Percentiles rank a stretch among this genome's conserved stretches.
Evolutionary conservation across 129 eudicot genomes (phyloP).

Genomic region (Erigeron canadensis): DNA sequence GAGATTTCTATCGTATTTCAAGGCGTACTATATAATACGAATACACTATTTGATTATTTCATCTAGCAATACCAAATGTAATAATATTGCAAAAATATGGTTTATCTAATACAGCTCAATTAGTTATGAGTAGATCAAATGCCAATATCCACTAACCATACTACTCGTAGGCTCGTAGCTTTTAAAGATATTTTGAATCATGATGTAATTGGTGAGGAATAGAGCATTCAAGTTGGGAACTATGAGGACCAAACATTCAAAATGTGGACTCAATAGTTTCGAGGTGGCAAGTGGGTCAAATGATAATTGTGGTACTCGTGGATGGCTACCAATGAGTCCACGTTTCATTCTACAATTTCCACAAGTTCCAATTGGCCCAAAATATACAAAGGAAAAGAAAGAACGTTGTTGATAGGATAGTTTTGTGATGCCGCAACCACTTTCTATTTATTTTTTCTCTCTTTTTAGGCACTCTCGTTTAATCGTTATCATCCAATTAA

Average conservation of each 20-base stretch:
- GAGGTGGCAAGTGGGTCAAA: constrained; percentile 9
- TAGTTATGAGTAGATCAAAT: background rate
- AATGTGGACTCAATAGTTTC: constrained; percentile 24
- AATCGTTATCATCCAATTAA: constrained; percentile 2
- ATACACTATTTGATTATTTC: too few species aligned
- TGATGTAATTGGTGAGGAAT: constrained; percentile 11
- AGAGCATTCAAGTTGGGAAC: constrained; percentile 27
- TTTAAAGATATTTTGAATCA: constrained; percentile 14
- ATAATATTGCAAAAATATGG: too few species aligned
- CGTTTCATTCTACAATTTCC: constrained; percentile 20
- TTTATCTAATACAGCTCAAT: background rate
- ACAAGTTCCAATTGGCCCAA: constrained; percentile 36
- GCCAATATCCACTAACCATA: background rate
- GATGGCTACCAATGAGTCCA: constrained; percentile 27
- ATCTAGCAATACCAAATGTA: background rate
- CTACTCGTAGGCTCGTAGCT: background rate
- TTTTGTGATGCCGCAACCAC: constrained; percentile 13
- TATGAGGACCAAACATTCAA: constrained; percentile 23
- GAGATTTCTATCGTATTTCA: too few species aligned
- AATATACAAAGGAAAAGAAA: background rate
- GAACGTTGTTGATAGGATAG: background rate
- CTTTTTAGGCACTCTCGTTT: background rate
- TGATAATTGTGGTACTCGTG: constrained; percentile 23
- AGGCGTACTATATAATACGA: too few species aligned
- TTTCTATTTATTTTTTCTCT: background rate